Evolutionary conservation across 192 early-diverging fungal genomes (phyloP), one percentile per base, ranked within the genome.

Genomic region (Coemansia sp.): DNA sequence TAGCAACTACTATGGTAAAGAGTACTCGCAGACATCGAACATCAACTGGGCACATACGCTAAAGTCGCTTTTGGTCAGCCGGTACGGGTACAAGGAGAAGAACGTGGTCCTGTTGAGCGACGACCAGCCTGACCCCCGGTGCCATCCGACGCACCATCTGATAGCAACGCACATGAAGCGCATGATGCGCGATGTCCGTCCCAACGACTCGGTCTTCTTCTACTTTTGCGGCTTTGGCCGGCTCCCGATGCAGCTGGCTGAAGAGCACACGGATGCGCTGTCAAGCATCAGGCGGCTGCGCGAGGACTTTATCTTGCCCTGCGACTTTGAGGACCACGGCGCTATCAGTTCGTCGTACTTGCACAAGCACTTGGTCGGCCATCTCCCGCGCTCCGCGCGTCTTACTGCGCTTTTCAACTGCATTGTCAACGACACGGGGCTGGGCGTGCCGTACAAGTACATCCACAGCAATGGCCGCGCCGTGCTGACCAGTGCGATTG

Each of bases 171-270:
- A 81, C 39, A 88, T 93, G 70, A 77, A 81, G 33, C 90, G 88
- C 81, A 85, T 94, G 49, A 87, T 90, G 63, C 70, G 72, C 45
- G 88, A 78, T 28, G 84, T 89, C 33, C 72, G 77, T 30, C 85
- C 92, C 46, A 87, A 87, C 56, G 91, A 92, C 67, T 87, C 87
- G 8, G 78, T 94, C 61, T 89, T 91, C 65, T 87, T 93, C 72
- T 89, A 91, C 72, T 93, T 81, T 67, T 89, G 84, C 58, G 93
- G 93, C 31, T 90, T 90, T 63, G 87, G 91, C 30, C 77, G 84
- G 13, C 82, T 81, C 33, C 71, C 77, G 18, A 20, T 60, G 25
- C 77, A 80, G 59, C 56, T 74, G 2, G 51, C 43, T 12, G 72
- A 74, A 2, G 59, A 53, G 3, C 67, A 52, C 58, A 49, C 62